A percentile compares a stretch with the other conserved stretches of the same genome.
These are phyloP conservation scores for Botrytis sinoallii DNA, from an alignment of 2,329 filamentous ascomycete genomes.

Conservation along the genomic window DNA sequence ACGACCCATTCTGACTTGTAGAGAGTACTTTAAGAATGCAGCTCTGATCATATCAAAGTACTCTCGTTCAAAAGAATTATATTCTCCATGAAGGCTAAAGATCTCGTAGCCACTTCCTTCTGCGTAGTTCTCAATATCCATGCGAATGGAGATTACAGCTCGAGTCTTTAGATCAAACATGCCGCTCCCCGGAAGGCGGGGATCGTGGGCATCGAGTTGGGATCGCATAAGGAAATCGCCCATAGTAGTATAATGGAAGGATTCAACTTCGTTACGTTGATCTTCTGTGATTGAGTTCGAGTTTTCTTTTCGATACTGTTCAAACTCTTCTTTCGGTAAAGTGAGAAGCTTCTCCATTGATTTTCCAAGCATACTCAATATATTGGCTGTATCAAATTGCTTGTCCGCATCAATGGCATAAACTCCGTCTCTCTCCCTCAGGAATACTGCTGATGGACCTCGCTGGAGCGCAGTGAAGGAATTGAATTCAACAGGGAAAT, in stretches of 20 bases:
- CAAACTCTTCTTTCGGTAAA: slow-evolving; percentile 75
- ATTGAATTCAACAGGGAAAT: slow-evolving; percentile 58
- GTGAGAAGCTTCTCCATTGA: slow-evolving; percentile 97
- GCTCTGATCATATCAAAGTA: slow-evolving; percentile 96
- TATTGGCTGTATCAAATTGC: slow-evolving; percentile 77
- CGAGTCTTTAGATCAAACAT: slow-evolving; percentile 97
- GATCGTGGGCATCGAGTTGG: slow-evolving; percentile 87
- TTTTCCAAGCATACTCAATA: slow-evolving; percentile 88
- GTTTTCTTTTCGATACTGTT: slow-evolving; percentile 71
- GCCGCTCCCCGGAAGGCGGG: slow-evolving; percentile 80
- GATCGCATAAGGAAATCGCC: slow-evolving; percentile 92
- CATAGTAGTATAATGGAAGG: slow-evolving; percentile 83
- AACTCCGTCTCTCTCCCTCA: slow-evolving; percentile 76
- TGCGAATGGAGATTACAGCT: slow-evolving; percentile 86
- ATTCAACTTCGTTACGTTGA: slow-evolving; percentile 68
- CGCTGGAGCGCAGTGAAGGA: slow-evolving; percentile 71
- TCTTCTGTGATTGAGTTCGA: slow-evolving; percentile 68
- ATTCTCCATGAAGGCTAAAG: slow-evolving; percentile 68
- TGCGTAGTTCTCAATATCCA: slow-evolving; percentile 72
- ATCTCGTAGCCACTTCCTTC: slow-evolving; percentile 86
- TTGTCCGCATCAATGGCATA: slow-evolving; percentile 98
- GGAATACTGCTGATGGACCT: slow-evolving; percentile 74
- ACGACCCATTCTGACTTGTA: slow-evolving; percentile 93
- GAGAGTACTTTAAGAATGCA: slow-evolving; percentile 92
- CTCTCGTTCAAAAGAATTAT: slow-evolving; percentile 90